Base-by-base conservation (phyloP, 2,329 filamentous ascomycete species). In the Xylariales sp. region DNA sequence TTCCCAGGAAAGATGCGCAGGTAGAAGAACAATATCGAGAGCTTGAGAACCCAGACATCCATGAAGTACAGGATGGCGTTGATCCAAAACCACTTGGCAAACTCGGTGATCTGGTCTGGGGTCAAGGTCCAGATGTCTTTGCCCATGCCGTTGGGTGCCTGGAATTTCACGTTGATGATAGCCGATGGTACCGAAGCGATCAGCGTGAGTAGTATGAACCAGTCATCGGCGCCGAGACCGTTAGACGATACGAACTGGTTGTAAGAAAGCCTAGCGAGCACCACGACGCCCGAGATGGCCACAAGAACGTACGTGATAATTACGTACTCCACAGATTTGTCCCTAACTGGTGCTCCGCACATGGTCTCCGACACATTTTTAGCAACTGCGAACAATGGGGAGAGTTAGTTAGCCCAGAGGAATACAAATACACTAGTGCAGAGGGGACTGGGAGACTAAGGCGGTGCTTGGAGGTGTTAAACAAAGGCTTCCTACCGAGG, bases 1-100 rank as follows among this genome's bases (percentile, higher is more conserved):
- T 29, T 42, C 5, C 40, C 45, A 8, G 56, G 62, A 29, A 64
- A 65, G 28, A 65, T 57, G 17, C 56, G 57, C 32, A 56, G 54
- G 44, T 61, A 66, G 48, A 66, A 60, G 34, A 61, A 52, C 3
- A 66, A 50, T 24, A 67, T 47, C 4, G 61, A 55, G 13, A 63
- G 41, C 41, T 66, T 65, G 10, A 58, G 53, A 15, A 61, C 42
- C 25, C 53, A 50, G 29, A 62, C 41, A 20, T 48, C 40, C 55
- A 42, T 29, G 20, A 41, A 44, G 29, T 45, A 41, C 4, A 40
- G 15, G 5, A 56, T 28, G 15, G 47, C 48, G 25, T 49, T 45
- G 17, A 53, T 25, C 31, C 46, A 57, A 37, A 55, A 53, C 25
- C 33, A 51, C 16, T 42, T 40, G 15, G 47, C 47, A 15, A 54